A percentile compares a stretch with the other conserved stretches of the same genome.
These are phyloP conservation scores for Xylariales sp. DNA, from an alignment of 2,329 filamentous ascomycete genomes.

Conservation along the genomic window DNA sequence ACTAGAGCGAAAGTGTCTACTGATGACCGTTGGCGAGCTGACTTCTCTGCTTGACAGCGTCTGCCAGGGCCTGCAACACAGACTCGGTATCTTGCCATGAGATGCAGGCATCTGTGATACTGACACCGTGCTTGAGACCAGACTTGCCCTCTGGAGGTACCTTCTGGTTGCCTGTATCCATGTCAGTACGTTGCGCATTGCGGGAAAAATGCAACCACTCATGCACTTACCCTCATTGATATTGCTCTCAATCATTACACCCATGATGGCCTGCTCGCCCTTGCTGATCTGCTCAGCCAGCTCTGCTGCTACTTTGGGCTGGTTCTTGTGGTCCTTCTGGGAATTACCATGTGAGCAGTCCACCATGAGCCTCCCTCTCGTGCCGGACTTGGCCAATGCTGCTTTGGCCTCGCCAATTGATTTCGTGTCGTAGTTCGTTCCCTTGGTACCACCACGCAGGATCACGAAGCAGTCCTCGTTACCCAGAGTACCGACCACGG, in stretches of 20 bases:
- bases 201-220: no score
- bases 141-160: constrained; percentile 80
- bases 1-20: no score
- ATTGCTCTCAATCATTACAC: constrained; percentile 98
- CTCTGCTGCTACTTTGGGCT: constrained; percentile 82
- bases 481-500: constrained; percentile 88
- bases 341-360: constrained; percentile 98
- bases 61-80: constrained; percentile 72
- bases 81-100: constrained; percentile 84
- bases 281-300: constrained; percentile 79
- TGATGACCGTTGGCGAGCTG: constrained; percentile 32
- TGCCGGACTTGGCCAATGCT: constrained; percentile 67
- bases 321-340: constrained; percentile 93
- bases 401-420: constrained; percentile 82
- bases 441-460: constrained; percentile 83
- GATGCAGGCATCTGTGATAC: constrained; percentile 97
- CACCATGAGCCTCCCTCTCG: constrained; percentile 82
- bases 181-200: constrained; percentile 1
- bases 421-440: constrained; percentile 86
- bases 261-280: constrained; percentile 86
- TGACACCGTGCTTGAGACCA: constrained; percentile 87
- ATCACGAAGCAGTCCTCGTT: constrained; percentile 98
- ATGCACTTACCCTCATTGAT: constrained; percentile 74
- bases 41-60: constrained; percentile 72
- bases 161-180: constrained; percentile 70